Evolutionary conservation across 1,284 basidiomycete genomes (phyloP), one percentile per base, ranked within the genome.

Genomic region (Moesziomyces parantarcticus): DNA sequence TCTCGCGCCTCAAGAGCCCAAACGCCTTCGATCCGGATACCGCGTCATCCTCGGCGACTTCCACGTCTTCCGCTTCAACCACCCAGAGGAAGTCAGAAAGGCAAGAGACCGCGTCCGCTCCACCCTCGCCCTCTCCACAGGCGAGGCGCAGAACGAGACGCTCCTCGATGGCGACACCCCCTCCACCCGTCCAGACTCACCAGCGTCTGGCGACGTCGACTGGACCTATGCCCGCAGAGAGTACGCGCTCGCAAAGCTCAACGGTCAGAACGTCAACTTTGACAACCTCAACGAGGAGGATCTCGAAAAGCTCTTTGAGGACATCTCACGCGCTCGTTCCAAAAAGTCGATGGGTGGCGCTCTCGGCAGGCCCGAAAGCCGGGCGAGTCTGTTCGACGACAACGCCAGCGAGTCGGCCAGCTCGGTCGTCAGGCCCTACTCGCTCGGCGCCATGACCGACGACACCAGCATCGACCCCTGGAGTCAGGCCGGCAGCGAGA

Each of bases 21-120:
- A 71, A 43, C 53, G 79, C 20, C 88, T 97, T 45, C 89, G 91
- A 21, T 95, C 94, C 50, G 96, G 96, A 25, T 98, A 91, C 84
- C 92, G 96, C 44, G 94, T 99, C 78, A 98, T 99, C 83, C 88
- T 99, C 51, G 95, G 96, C 55, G 95, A 98, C 78, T 91, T 95
- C 71, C 97, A 99, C 85, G 94, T 98, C 58, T 99, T 99, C 85
- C 90, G 96, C 18, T 98, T 97, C 86, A 98, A 97, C 50, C 73
- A 80, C 52, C 78, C 79, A 7, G 75, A 78, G 29, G 78, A 79
- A 41, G 78, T 78, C 10, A 60, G 78, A 13, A 77, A 70, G 55
- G 79, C 78, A 1, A 40, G 79, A 14, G 79, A 81, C 23, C 58
- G 73, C 5, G 78, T 79, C 13, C 67, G 69, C 11, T 77, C 77